These are phyloP conservation scores for Hypseocharis bilobata DNA, from an alignment of 441 rosid species.

Conservation along the genomic window DNA sequence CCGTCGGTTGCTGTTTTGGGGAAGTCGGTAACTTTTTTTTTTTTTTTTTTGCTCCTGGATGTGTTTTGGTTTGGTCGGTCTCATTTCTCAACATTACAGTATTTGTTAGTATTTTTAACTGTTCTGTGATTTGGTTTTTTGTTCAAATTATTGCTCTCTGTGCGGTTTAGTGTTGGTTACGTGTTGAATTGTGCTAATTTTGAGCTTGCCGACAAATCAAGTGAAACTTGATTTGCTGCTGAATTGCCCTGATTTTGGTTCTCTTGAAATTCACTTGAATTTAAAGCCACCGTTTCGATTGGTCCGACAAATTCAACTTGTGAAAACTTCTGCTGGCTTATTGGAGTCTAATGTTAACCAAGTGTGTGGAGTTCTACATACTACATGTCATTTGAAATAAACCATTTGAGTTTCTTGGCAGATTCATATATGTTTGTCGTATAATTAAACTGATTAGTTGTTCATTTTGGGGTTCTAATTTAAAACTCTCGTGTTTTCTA, in stretches of 20 bases:
- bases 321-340: not conserved
- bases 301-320: not conserved
- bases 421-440: not conserved
- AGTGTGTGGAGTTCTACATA: not conserved
- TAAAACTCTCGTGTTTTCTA: not conserved
- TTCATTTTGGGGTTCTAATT: not conserved
- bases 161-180: not conserved
- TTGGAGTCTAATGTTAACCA: not conserved
- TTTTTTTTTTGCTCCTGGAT: too few species aligned
- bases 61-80: too few species aligned
- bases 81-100: too few species aligned
- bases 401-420: not conserved
- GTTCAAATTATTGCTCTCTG: not conserved
- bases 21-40: too few species aligned
- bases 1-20: too few species aligned
- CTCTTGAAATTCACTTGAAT: not conserved
- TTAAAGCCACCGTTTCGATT: not conserved
- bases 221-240: not conserved
- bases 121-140: not conserved
- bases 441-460: not conserved
- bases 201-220: constrained; percentile 1
- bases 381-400: not conserved
- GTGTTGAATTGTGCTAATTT: not conserved
- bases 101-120: too few species aligned
- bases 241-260: not conserved